Evolutionary conservation across 768 basidiomycete genomes (phyloP).

Genomic region (Rickenella mellea): DNA sequence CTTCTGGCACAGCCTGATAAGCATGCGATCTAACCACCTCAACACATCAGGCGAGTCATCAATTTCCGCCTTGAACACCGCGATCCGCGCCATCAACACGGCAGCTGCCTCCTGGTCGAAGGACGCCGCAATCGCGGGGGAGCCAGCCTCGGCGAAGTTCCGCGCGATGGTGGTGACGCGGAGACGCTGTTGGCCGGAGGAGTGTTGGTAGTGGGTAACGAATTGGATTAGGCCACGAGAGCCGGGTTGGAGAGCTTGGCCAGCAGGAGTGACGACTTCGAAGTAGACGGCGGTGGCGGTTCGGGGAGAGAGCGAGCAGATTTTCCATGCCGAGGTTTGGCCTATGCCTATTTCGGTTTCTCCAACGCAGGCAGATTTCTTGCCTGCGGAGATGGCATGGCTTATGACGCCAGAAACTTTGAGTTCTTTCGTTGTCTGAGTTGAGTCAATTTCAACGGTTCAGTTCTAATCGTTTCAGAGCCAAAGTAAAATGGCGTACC

Average conservation of each 20-base stretch:
- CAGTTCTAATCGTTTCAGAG: neutral
- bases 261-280: slow-evolving; percentile 96
- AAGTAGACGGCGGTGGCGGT: slow-evolving; percentile 93
- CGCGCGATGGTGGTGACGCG: slow-evolving; percentile 98
- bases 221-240: slow-evolving; percentile 95
- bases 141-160: slow-evolving; percentile 96
- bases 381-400: slow-evolving; percentile 93
- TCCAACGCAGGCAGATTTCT: slow-evolving; percentile 93
- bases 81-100: slow-evolving; percentile 96
- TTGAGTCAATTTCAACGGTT: slow-evolving; percentile 2
- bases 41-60: slow-evolving; percentile 96
- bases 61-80: slow-evolving; percentile 98
- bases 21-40: slow-evolving; percentile 96
- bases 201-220: slow-evolving; percentile 96
- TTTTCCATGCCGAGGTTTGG: slow-evolving; percentile 97
- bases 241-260: slow-evolving; percentile 81
- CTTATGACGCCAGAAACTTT: slow-evolving; percentile 98
- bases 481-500: slow-evolving; percentile 30
- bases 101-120: slow-evolving; percentile 99
- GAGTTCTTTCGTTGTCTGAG: slow-evolving; percentile 93
- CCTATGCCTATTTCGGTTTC: slow-evolving; percentile 99
- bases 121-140: slow-evolving; percentile 82
- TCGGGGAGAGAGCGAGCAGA: slow-evolving; percentile 81
- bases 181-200: slow-evolving; percentile 88
- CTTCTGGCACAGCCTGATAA: slow-evolving; percentile 97